Evolutionary conservation across 2,329 filamentous ascomycete genomes (phyloP), one percentile per base, ranked within the genome.

Genomic region (Calonectria pseudoturangicola): DNA sequence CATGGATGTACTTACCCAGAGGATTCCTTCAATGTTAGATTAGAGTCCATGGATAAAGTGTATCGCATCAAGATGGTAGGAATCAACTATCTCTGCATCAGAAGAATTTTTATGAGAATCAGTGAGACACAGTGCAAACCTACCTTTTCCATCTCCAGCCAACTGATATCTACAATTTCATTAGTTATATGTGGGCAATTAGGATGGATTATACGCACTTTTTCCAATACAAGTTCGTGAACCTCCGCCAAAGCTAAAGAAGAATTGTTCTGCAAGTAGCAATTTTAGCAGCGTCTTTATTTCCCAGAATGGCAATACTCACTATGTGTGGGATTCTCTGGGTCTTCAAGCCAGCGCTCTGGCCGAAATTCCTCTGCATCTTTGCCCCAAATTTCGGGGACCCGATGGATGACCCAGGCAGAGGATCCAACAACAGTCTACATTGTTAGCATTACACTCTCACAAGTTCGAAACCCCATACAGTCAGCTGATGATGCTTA

Each of bases 71-170:
- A n/a, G 43, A 45, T 45, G 3, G 43, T 45, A 13, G 43, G 43
- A 45, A 45, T 21, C 18, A 45, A 9, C 43, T 45, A 9, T n/a
- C 7, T 13, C 3, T 2, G 3, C 8, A n/a, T 45, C 10, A 45
- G 43, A 1, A 45, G 7, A 21, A n/a, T 45, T 45, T 9, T 45
- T 45, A 45, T 8, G 18, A 3, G 16, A 36, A 36, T 10, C 12
- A 9, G 10, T 45, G 3, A n/a, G 18, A 7, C 10, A 8, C 8
- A 3, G 8, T 45, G 18, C 9, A 5, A 45, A 3, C 18, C 16
- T 45, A 45, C 43, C 16, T 45, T 45, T 45, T 45, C 43, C 43
- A 45, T 45, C 43, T 45, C 43, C 18, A 45, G 43, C 43, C 43
- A 45, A 45, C 43, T 45, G 18, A 45, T 45, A 6, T 45, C 43